Base-by-base conservation (phyloP, 441 rosid genomes). In the Lepidium campestre region DNA sequence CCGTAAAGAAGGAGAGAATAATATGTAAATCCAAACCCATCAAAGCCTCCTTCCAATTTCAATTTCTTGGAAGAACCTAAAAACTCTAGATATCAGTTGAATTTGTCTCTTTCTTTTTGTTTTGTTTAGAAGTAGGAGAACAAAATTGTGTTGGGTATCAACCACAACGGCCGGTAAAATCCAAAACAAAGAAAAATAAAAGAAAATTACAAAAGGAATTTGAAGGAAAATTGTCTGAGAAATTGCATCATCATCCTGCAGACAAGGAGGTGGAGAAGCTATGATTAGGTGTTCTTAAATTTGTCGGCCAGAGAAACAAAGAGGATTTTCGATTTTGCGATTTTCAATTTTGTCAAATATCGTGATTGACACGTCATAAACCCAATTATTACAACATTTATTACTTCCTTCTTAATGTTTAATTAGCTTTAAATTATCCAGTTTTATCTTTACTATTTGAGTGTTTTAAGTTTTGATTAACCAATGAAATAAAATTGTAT, bases 251-350 rank as follows among this genome's bases (percentile, higher is more conserved):
- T 67, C 50, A 66, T 67, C 44, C 31, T 67, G 57, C 62, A 36
- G 63, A 59, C 54, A 72, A 49, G 57, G 46, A 61, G 68, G 67
- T 22, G 67, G 50, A 27, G 69, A 73, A 67, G 64, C 68, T 55
- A 67, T 60, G 69, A 67, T 62, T 67, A 61, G 69, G 46, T 60
- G 37, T 44, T 60, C 47, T 62, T 53, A 25, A 67, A 19, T 73
- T 59, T 73, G 72, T 73, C 77, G 73, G 72, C 68, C 68, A 73
- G 65, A 53, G 52, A 67, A 62, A 25, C 35, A 46, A 25, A 13
- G 20, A 13, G 49, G 35, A 35, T 44, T 53, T 61, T 14, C 18
- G 8, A 35, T 65, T 49, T 65, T 25, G 37, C 29, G 7, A 52
- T 52, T 50, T 52, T 31, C 40, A 6, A 32, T 6, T 42, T 53